These are phyloP conservation scores for Hemileia vastatrix DNA, from an alignment of 1,284 basidiomycete genomes.

Conservation along the genomic window DNA sequence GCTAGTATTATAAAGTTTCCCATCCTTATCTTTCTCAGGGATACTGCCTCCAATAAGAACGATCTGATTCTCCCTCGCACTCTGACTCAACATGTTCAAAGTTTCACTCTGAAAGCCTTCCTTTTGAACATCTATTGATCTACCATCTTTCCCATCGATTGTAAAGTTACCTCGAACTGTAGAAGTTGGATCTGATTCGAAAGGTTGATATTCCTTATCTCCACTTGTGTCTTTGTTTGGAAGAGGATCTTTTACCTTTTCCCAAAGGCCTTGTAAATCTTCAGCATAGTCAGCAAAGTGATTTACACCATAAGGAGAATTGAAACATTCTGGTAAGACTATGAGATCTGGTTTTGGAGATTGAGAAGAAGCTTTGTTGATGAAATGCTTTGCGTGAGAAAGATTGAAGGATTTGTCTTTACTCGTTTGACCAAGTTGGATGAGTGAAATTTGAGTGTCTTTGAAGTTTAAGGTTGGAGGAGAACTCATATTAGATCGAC, in stretches of 20 bases:
- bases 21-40: conserved; percentile 61
- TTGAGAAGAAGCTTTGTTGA: conserved; percentile 2
- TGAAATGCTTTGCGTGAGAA: background rate
- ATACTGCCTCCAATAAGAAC: conserved; percentile 93
- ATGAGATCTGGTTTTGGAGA: conserved; percentile 59
- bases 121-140: conserved; percentile 52
- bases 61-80: conserved; percentile 64
- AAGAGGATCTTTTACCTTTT: conserved; percentile 29
- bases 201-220: conserved; percentile 54
- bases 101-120: conserved; percentile 68
- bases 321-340: conserved; percentile 94
- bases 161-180: conserved; percentile 51
- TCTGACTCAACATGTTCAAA: conserved; percentile 67
- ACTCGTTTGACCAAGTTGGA: conserved; percentile 10
- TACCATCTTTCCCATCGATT: conserved; percentile 29
- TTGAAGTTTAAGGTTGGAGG: too few species aligned
- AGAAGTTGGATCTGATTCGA: conserved; percentile 68
- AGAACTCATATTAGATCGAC: too few species aligned
- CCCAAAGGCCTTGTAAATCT: conserved; percentile 35
- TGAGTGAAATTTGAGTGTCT: conserved; percentile 22
- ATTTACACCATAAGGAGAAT: conserved; percentile 83
- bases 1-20: conserved; percentile 74
- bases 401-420: conserved; percentile 9
- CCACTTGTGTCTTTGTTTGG: too few species aligned
- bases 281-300: conserved; percentile 45